Base-by-base conservation (phyloP, 805 yeast genomes). In the Pichia rugopelliculosa region DNA sequence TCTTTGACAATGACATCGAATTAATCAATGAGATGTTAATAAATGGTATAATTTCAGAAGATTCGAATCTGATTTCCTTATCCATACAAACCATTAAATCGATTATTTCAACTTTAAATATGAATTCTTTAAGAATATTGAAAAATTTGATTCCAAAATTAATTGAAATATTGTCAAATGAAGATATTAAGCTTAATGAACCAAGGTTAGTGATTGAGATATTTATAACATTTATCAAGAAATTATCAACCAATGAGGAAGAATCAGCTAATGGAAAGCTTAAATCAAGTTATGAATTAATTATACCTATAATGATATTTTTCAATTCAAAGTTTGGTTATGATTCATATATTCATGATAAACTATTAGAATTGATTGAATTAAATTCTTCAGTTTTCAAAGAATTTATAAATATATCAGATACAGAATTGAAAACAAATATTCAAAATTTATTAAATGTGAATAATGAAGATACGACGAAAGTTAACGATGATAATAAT, bases 1-100 rank as follows among this genome's bases (percentile, higher is more conserved):
- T 78, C 5, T 54, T 59, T 10, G 61, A 56, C 1, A 55, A 56
- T 0, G 77, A 79, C 42, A 59, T 71, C 36, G 70, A 65, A 2
- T 56, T 59, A 10, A 57, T 72, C 30, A 61, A 68, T 1, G 51
- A 57, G 1, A 59, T 59, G 17, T 57, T 80, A 10, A 50, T 68
- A 0, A 57, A 54, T 4, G 69, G 72, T 15, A 55, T 80, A 9
- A 42, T 54, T 0, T 58, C 67, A 6, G 59, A 66, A 3, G 70
- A 64, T n/a, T 49, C 59, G 1, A 59, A 64, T 9, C 55, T 71
- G 9, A 54, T 56, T 36, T 60, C 69, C 0, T 65, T 77, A 10
- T 69, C 77, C 0, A 68, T 81, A 12, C 89, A 82, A 53, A 82
- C 93, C 15, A 68, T 84, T 44, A 82, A 74, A 55, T 70, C 82